Evolutionary conservation across 805 yeast genomes (phyloP).

Genomic region (Sungouiella blattae): DNA sequence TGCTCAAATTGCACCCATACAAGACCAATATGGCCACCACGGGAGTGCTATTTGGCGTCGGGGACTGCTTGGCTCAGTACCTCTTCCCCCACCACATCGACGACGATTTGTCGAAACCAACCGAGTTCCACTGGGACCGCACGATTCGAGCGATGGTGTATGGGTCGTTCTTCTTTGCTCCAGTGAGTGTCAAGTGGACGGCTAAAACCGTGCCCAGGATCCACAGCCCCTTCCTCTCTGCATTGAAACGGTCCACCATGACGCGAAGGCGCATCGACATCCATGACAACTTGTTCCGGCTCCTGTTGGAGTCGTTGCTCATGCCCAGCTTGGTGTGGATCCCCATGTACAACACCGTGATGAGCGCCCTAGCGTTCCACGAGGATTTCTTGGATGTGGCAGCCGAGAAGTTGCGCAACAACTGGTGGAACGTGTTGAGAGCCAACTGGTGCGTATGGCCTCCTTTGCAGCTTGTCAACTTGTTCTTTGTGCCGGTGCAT

Average conservation of each 20-base stretch:
- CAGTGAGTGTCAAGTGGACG: conserved; percentile 38
- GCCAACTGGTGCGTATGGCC: conserved; percentile 45
- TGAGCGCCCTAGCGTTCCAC: conserved; percentile 35
- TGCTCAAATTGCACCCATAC: conserved; percentile 45
- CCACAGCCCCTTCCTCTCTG: conserved; percentile 30
- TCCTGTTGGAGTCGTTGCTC: conserved; percentile 35
- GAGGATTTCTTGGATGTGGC: conserved; percentile 32
- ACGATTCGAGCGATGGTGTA: conserved; percentile 35
- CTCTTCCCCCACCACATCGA: conserved; percentile 30
- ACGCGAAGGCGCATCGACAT: conserved; percentile 11
- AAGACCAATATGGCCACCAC: conserved; percentile 53
- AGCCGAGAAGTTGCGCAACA: conserved; percentile 28
- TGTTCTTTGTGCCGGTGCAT: conserved; percentile 38
- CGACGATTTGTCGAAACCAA: conserved; percentile 15
- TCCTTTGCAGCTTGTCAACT: conserved; percentile 33
- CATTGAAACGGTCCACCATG: conserved; percentile 9
- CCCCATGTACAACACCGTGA: conserved; percentile 39
- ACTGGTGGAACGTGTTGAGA: conserved; percentile 40
- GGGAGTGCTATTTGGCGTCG: conserved; percentile 43
- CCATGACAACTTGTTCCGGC: conserved; percentile 22
- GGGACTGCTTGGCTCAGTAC: conserved; percentile 41
- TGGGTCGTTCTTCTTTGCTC: conserved; percentile 38
- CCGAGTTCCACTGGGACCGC: conserved; percentile 25
- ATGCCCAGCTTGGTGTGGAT: conserved; percentile 39
- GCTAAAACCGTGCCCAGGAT: conserved; percentile 33